phyloP scores from a whole-genome alignment of 2,329 filamentous ascomycete species.

The Blastomyces percursus region DNA sequence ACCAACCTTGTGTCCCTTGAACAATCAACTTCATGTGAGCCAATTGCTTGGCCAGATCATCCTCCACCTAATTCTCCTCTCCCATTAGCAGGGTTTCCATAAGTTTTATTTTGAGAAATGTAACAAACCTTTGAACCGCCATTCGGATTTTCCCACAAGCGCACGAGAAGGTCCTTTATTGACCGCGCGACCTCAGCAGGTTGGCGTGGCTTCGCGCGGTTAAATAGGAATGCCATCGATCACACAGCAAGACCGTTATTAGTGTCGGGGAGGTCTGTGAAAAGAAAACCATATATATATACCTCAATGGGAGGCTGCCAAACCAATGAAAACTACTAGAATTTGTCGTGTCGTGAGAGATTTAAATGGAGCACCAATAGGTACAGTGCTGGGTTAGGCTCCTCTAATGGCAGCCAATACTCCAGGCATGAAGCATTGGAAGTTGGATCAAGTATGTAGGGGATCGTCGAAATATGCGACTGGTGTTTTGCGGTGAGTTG shows the following conservation, averaged over 20 bases:
- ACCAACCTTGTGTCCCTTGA: conserved; percentile 75
- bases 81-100: conserved; percentile 13
- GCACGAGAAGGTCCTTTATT: conserved; percentile 53
- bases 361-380: neutral
- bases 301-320: neutral
- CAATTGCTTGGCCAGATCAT: conserved; percentile 77
- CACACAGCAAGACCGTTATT: conserved; percentile 4
- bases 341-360: neutral
- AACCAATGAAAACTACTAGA: neutral
- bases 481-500: neutral
- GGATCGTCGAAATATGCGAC: neutral
- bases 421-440: neutral
- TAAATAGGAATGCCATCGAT: conserved; percentile 60
- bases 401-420: neutral
- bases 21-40: conserved; percentile 85
- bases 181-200: conserved; percentile 51
- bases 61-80: conserved; percentile 50
- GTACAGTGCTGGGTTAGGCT: neutral
- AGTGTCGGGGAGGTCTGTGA: neutral
- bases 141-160: conserved; percentile 47
- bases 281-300: neutral
- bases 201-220: conserved; percentile 50
- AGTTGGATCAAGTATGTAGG: neutral
- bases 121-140: conserved; percentile 43
- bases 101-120: conserved; percentile 7